Conservation (phyloP, 176 grass and related monocot species). For the Musa schizocarpa region DNA sequence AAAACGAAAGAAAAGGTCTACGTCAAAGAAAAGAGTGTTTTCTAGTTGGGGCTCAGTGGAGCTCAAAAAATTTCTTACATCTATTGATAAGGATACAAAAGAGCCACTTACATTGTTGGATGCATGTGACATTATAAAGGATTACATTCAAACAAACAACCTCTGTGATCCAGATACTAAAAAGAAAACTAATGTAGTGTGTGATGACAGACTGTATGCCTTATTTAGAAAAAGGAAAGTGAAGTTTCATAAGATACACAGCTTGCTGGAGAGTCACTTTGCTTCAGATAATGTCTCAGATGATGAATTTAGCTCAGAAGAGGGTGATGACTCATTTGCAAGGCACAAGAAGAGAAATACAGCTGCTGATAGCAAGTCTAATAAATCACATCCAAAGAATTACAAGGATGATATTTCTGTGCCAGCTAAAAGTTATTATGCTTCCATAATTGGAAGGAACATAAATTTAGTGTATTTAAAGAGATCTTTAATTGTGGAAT, state of each 20-base stretch:
- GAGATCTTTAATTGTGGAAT: conserved; percentile 42
- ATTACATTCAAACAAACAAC: conserved; percentile 55
- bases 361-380: conserved; percentile 24
- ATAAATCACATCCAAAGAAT: conserved; percentile 10
- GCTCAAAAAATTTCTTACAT: conserved; percentile 53
- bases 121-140: conserved; percentile 45
- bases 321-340: conserved; percentile 20
- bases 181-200: conserved; percentile 49
- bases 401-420: conserved; percentile 21
- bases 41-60: conserved; percentile 63
- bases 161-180: conserved; percentile 23
- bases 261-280: conserved; percentile 52
- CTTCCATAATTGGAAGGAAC: conserved; percentile 42
- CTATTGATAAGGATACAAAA: conserved; percentile 41
- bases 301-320: conserved; percentile 32
- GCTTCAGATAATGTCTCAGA: conserved; percentile 45
- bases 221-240: conserved; percentile 62
- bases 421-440: conserved; percentile 38
- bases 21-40: conserved; percentile 51
- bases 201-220: conserved; percentile 42
- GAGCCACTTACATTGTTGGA: conserved; percentile 40
- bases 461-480: conserved; percentile 63
- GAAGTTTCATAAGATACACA: conserved; percentile 48
- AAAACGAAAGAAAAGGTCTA: conserved; percentile 29
- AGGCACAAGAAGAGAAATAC: conserved; percentile 30